Percentiles rank a stretch among this genome's conserved stretches.
Conservation (phyloP, 2,329 filamentous ascomycete species). For the Colletotrichum sp. region DNA sequence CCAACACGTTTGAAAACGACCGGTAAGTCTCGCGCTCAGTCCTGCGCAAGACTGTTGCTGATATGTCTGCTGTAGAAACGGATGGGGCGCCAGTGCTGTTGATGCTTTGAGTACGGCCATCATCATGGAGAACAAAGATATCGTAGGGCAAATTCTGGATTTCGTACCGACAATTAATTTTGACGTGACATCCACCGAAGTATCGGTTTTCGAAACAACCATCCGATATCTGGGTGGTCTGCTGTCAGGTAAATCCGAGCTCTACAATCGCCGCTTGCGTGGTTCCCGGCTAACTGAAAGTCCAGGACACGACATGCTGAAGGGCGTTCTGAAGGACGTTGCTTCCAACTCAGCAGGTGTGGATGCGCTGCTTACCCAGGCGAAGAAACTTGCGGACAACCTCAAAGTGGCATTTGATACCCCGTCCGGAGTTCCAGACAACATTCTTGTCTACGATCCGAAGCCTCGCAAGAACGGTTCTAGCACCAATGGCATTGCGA, state of each 20-base stretch:
- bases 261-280: neutral
- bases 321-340: constrained; percentile 63
- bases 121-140: constrained; percentile 72
- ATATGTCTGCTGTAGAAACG: constrained; percentile 60
- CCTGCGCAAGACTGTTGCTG: constrained; percentile 4
- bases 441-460: constrained; percentile 66
- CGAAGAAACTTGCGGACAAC: constrained; percentile 71
- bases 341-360: constrained; percentile 51
- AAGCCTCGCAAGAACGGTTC: constrained; percentile 52
- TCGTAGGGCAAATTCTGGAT: constrained; percentile 73
- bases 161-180: constrained; percentile 77
- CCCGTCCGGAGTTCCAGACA: constrained; percentile 74
- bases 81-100: constrained; percentile 83
- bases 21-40: constrained; percentile 52
- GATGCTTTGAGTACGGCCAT: constrained; percentile 83
- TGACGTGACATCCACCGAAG: constrained; percentile 58
- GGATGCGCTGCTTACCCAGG: constrained; percentile 68
- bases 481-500: constrained; percentile 73
- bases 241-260: constrained; percentile 62
- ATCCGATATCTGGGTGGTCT: constrained; percentile 87
- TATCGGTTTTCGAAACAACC: constrained; percentile 89
- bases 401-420: constrained; percentile 82
- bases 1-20: constrained; percentile 70
- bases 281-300: neutral
- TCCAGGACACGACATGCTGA: constrained; percentile 72